A percentile compares a stretch with the other conserved stretches of the same genome.
Evolutionary conservation across 495 filamentous ascomycete species (phyloP).

Genomic region (Halenospora varia): DNA sequence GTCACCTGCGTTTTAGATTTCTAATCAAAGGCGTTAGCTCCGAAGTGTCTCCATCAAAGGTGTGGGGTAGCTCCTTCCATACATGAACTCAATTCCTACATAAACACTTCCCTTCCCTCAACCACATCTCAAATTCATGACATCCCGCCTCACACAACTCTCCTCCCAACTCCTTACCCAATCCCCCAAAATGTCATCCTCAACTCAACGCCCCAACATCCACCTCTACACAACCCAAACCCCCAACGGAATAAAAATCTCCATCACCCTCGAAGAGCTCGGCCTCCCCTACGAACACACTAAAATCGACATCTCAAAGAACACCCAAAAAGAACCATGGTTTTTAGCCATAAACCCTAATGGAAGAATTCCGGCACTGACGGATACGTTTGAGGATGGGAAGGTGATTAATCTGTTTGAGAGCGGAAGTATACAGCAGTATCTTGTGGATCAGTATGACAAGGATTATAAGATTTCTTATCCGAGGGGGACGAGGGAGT

Average conservation of each 20-base stretch:
- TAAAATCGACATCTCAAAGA: slow-evolving; percentile 65
- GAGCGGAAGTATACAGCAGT: slow-evolving; percentile 81
- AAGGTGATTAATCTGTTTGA: slow-evolving; percentile 76
- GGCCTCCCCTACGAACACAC: slow-evolving; percentile 65
- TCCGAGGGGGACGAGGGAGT: slow-evolving; percentile 67
- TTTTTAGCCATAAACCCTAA: slow-evolving; percentile 93
- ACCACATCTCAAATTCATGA: slow-evolving; percentile 1
- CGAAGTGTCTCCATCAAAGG: neutral
- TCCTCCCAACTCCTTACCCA: slow-evolving; percentile 10
- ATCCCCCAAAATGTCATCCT: slow-evolving; percentile 13
- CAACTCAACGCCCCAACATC: slow-evolving; percentile 25
- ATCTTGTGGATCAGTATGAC: slow-evolving; percentile 79
- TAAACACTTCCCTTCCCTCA: neutral
- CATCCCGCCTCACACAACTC: slow-evolving; percentile 14
- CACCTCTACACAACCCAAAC: slow-evolving; percentile 48
- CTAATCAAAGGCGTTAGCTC: neutral
- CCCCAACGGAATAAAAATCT: slow-evolving; percentile 77
- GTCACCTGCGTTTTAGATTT: no score
- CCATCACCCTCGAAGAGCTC: slow-evolving; percentile 86
- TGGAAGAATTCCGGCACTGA: slow-evolving; percentile 89
- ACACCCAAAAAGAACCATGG: slow-evolving; percentile 75
- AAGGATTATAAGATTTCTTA: slow-evolving; percentile 80
- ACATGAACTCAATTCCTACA: neutral
- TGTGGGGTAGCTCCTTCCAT: neutral
- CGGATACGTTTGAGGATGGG: slow-evolving; percentile 71